Percentiles rank a stretch among this genome's conserved stretches.
Evolutionary conservation across 148 eudicot species (phyloP).

Genomic region (Rhododendron williamsianum): DNA sequence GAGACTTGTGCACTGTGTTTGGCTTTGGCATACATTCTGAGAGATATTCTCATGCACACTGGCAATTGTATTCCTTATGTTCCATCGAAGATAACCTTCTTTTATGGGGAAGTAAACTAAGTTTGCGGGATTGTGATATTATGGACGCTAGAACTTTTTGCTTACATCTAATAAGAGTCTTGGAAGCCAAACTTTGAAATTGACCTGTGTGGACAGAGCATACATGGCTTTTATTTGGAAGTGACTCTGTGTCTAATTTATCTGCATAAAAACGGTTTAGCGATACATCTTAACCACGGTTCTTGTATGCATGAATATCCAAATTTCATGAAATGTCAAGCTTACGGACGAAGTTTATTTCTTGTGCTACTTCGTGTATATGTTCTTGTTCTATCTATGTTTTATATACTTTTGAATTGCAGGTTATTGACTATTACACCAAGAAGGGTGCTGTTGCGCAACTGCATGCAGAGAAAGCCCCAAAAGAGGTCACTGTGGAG

Average conservation of each 20-base stretch:
- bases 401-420: not conserved
- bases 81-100: not conserved
- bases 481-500: constrained; percentile 34
- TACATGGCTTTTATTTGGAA: not conserved
- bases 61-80: not conserved
- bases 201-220: not conserved
- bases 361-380: not conserved
- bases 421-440: constrained; percentile 60
- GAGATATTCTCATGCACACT: not conserved
- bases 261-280: not conserved
- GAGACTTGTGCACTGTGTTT: not conserved
- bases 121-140: not conserved
- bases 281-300: not conserved
- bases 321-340: not conserved
- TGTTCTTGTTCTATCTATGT: not conserved
- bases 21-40: not conserved
- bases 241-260: not conserved
- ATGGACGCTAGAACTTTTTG: not conserved
- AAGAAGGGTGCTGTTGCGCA: constrained; percentile 58
- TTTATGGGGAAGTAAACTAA: not conserved
- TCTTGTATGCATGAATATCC: not conserved
- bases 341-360: not conserved
- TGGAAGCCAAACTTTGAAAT: not conserved
- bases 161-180: not conserved
- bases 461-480: constrained; percentile 69